phyloP scores from a whole-genome alignment of 352 stramenopile species.

The Globisporangium ultimum region DNA sequence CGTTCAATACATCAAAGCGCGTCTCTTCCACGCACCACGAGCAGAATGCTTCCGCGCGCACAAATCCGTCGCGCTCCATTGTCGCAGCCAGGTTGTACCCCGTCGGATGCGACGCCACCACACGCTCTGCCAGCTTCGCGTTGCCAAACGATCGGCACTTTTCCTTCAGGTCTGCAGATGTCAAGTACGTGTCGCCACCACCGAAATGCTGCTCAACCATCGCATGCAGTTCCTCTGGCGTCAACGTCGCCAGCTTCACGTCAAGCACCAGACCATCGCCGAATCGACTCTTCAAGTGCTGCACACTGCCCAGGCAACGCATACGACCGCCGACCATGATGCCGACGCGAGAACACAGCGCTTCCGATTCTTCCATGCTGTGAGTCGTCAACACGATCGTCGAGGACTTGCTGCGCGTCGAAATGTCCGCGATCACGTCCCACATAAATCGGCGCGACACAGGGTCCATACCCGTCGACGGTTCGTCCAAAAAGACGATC shows the following conservation, averaged over 20 bases:
- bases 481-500: constrained; percentile 96
- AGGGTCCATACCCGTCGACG: no score
- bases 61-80: constrained; percentile 41
- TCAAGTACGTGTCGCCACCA: constrained; percentile 15
- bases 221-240: constrained; percentile 3
- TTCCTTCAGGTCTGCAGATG: constrained; percentile 24
- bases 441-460: constrained; percentile 93
- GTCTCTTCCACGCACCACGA: constrained; percentile 69
- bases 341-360: constrained; percentile 82
- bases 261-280: no score
- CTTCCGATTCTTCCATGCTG: constrained; percentile 22
- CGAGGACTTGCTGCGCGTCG: constrained; percentile 3
- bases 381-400: constrained; percentile 7
- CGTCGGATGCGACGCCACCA: constrained; percentile 51
- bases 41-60: constrained; percentile 42
- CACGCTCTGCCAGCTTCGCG: constrained; percentile 29
- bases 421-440: constrained; percentile 91
- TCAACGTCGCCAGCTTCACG: constrained; percentile 35
- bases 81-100: constrained; percentile 55
- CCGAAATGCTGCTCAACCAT: constrained; percentile 5
- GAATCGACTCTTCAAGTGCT: no score
- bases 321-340: no score
- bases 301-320: no score
- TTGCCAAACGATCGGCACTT: constrained; percentile 44
- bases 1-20: constrained; percentile 33